phyloP scores from a whole-genome alignment of 2,329 filamentous ascomycete species.

The Aspergillus pseudoterreus region DNA sequence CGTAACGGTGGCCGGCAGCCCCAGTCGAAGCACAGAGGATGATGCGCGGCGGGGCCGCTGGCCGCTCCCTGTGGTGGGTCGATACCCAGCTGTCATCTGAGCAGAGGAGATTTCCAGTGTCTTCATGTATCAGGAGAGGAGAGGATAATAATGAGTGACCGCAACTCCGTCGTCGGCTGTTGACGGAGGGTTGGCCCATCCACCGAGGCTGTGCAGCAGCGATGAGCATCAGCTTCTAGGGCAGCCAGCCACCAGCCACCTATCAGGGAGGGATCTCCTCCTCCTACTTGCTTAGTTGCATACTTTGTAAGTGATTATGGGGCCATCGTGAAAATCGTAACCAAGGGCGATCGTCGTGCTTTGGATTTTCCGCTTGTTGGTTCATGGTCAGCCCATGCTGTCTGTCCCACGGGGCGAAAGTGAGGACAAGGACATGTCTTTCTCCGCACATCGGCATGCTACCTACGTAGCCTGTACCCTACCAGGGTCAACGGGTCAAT shows the following conservation, averaged over 20 bases:
- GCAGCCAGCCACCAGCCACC: slow-evolving; percentile 3
- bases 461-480: background rate
- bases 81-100: slow-evolving; percentile 8
- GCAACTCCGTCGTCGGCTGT: background rate
- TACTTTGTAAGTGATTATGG: background rate
- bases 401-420: no score
- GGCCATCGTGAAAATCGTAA: no score
- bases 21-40: no score
- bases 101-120: background rate
- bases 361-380: background rate
- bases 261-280: slow-evolving; percentile 1
- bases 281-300: background rate
- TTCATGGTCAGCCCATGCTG: background rate
- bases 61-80: background rate
- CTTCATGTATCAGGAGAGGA: background rate
- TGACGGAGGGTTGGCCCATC: background rate
- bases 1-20: no score
- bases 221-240: background rate
- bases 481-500: background rate
- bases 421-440: background rate
- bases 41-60: no score
- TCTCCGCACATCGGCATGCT: background rate
- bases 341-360: background rate
- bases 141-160: background rate
- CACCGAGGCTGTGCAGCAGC: slow-evolving; percentile 7